Percentiles rank a stretch among this genome's conserved stretches.
phyloP scores from a whole-genome alignment of 306 rosid species.

The Malus asiatica region DNA sequence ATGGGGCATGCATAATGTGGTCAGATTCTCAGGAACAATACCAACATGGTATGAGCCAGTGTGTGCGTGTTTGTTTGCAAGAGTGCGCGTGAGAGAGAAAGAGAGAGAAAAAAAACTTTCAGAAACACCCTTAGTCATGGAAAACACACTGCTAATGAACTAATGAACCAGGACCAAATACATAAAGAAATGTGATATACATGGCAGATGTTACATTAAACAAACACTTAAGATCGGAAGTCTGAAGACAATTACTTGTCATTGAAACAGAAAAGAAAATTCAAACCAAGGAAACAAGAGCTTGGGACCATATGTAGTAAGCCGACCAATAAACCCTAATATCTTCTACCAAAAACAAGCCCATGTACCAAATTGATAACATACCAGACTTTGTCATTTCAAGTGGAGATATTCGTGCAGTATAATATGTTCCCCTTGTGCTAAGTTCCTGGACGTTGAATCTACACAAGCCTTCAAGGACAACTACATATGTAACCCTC shows the following conservation, averaged over 20 bases:
- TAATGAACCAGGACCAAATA: neutral
- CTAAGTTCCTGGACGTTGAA: slow-evolving; percentile 87
- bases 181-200: neutral
- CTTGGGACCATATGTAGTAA: neutral
- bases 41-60: neutral
- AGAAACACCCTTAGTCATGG: neutral
- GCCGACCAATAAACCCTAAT: neutral
- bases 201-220: neutral
- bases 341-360: neutral
- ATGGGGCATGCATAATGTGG: neutral
- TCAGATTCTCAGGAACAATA: neutral
- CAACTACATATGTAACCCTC: slow-evolving; percentile 88
- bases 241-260: neutral
- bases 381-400: slow-evolving; percentile 85
- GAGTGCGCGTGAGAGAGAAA: neutral
- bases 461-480: slow-evolving; percentile 96
- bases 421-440: slow-evolving; percentile 95
- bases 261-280: neutral
- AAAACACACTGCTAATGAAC: neutral
- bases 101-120: neutral
- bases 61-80: neutral
- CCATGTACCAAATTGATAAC: neutral
- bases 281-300: neutral
- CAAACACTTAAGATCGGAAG: neutral
- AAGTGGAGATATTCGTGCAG: slow-evolving; percentile 80